Conservation (phyloP, 2,329 filamentous ascomycete genomes). For the Zasmidium angulare region DNA sequence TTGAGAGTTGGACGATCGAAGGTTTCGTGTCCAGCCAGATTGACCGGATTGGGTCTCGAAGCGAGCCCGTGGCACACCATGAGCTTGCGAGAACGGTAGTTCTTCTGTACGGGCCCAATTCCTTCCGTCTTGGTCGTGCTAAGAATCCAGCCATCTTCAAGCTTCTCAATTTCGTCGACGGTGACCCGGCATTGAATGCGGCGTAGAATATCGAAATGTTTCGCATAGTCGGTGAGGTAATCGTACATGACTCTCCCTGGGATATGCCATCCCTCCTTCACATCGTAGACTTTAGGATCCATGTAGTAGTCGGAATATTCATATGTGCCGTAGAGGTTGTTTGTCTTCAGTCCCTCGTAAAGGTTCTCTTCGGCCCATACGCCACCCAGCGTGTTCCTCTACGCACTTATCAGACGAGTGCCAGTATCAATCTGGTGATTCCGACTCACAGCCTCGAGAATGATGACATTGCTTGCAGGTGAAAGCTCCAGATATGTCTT, state of each 20-base stretch:
- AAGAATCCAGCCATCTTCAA: conserved; percentile 17
- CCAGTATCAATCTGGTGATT: too few species aligned
- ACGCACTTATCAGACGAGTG: not conserved
- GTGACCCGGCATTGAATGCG: conserved; percentile 51
- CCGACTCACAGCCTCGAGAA: conserved; percentile 15
- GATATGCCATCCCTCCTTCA: conserved; percentile 56
- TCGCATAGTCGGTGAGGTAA: conserved; percentile 58
- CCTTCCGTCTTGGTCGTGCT: not conserved
- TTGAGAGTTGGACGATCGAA: conserved; percentile 59
- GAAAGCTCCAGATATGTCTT: conserved; percentile 12
- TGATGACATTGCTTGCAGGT: conserved; percentile 3
- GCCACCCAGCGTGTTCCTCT: conserved; percentile 54
- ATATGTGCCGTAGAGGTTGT: conserved; percentile 71
- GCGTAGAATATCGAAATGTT: conserved; percentile 50
- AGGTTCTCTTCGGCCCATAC: conserved; percentile 67
- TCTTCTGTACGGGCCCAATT: not conserved
- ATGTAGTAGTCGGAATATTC: conserved; percentile 74
- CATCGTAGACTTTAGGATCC: conserved; percentile 42
- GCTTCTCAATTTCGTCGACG: conserved; percentile 50
- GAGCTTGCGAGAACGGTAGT: conserved; percentile 44
- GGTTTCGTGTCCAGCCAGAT: conserved; percentile 46
- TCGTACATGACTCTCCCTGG: conserved; percentile 56
- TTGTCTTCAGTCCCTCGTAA: conserved; percentile 68
- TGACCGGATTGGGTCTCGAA: conserved; percentile 56
- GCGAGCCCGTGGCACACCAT: conserved; percentile 62